Base-by-base conservation (phyloP, 1,139 yeast genomes). In the Hemisphaericaspora subhashii region DNA sequence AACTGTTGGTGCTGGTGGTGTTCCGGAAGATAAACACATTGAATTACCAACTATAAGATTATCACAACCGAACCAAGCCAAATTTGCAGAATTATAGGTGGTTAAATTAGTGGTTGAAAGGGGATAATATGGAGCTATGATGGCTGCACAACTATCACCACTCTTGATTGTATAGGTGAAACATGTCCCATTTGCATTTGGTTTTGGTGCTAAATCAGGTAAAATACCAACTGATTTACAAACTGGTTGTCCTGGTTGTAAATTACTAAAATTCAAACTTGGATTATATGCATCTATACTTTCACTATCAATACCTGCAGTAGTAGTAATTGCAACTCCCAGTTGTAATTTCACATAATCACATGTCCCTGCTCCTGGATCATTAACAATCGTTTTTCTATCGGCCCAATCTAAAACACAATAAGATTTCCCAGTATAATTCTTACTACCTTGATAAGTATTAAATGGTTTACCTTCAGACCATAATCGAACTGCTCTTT, bases 401-500 rank as follows among this genome's bases (percentile, higher is more conserved):
- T 43, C 30, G 18, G 25, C 20, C 25, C 37, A 42, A 12, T 32
- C 18, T 24, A 42, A 37, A 13, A 29, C 28, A 18, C 37, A 35
- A 3, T 29, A 11, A 3, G 33, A 6, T 22, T 27, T 36, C 16
- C 23, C 30, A 3, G 20, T 33, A 30, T 39, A 44, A 5, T 18
- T 35, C 24, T 43, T 44, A 14, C 35, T 34, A 5, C 46, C 49
- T 14, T 44, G 39, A 8, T 42, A 33, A 31, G 42, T 36, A 20
- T 39, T 33, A 24, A 35, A 47, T 5, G 33, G 6, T 21, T 42
- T 35, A 18, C 49, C 51, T 26, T 38, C 26, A 40, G 51, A 47
- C 52, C 52, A 48, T 12, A 21, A 22, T 34, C 36, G 47, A n/a
- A 47, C 51, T 14, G 51, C 52, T 16, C 41, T 33, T 42, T 47